Percentiles rank a stretch among this genome's conserved stretches.
These are phyloP conservation scores for Flaveria robusta DNA, from an alignment of 129 eudicot species.

Conservation along the genomic window DNA sequence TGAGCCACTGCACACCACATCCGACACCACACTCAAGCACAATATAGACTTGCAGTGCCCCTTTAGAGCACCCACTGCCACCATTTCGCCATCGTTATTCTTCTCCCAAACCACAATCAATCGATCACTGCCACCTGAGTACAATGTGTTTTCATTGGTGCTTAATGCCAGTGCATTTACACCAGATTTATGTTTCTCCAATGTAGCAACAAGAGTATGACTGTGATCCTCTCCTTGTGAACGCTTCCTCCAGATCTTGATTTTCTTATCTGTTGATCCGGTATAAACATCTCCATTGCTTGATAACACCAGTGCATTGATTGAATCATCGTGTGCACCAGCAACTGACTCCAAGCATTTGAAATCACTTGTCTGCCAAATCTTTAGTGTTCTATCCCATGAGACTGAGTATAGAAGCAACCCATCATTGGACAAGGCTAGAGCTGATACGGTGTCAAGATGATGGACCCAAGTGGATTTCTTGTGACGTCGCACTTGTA, in stretches of 20 bases:
- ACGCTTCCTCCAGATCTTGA: constrained; percentile 61
- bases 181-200: constrained; percentile 58
- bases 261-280: constrained; percentile 58
- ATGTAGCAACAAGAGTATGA: constrained; percentile 41
- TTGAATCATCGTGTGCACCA: constrained; percentile 73
- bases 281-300: constrained; percentile 59
- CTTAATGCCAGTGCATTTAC: constrained; percentile 60
- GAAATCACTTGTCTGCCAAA: constrained; percentile 63
- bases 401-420: constrained; percentile 65
- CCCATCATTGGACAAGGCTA: constrained; percentile 52
- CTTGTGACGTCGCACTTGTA: constrained; percentile 55
- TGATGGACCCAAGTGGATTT: constrained; percentile 72
- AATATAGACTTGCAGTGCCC: constrained; percentile 58
- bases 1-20: constrained; percentile 62
- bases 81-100: constrained; percentile 42
- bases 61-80: constrained; percentile 38
- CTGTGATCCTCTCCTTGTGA: constrained; percentile 38
- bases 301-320: constrained; percentile 52
- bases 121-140: constrained; percentile 63
- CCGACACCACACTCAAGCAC: constrained; percentile 57
- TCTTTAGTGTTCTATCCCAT: constrained; percentile 65
- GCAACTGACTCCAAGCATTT: constrained; percentile 63
- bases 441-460: constrained; percentile 58
- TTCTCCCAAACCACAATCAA: constrained; percentile 56
- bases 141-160: constrained; percentile 44